Evolutionary conservation across 768 basidiomycete genomes (phyloP).

Genomic region (Tricholomella constricta): DNA sequence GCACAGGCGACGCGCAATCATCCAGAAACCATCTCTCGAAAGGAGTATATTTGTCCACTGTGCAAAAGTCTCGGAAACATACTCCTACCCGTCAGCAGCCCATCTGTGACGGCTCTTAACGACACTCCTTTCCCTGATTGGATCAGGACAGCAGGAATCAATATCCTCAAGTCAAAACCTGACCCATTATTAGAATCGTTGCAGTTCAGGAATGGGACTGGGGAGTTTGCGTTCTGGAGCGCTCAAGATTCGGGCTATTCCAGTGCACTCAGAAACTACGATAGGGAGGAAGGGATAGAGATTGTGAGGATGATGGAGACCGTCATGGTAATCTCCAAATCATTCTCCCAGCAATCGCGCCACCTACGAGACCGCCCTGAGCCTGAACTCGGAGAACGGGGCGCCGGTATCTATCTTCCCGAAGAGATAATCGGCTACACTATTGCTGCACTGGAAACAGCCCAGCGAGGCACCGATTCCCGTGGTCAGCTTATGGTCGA

Average conservation of each 20-base stretch:
- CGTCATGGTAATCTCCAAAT: constrained; percentile 74
- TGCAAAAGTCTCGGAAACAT: constrained; percentile 97
- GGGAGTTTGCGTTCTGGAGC: constrained; percentile 88
- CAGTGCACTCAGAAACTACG: constrained; percentile 51
- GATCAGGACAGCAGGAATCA: constrained; percentile 88
- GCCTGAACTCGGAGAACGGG: constrained; percentile 72
- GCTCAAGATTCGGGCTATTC: constrained; percentile 77
- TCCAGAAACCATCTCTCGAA: constrained; percentile 90
- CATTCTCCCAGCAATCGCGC: constrained; percentile 81
- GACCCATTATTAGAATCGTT: constrained; percentile 71
- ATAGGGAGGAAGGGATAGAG: constrained; percentile 56
- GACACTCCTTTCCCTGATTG: constrained; percentile 77
- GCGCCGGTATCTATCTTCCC: constrained; percentile 86
- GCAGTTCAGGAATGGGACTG: constrained; percentile 78
- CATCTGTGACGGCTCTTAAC: constrained; percentile 52
- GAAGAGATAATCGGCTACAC: constrained; percentile 93
- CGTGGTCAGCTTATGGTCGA: constrained; percentile 63
- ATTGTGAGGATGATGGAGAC: constrained; percentile 85
- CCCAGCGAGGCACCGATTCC: constrained; percentile 66
- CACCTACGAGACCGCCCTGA: constrained; percentile 79
- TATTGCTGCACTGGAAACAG: constrained; percentile 76
- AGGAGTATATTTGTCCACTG: constrained; percentile 94
- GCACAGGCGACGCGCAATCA: constrained; percentile 90
- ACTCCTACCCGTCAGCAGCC: constrained; percentile 76
- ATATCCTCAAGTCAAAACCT: constrained; percentile 82